phyloP scores from a whole-genome alignment of 179 eudicot species.

The Heliamphora pulchella region DNA sequence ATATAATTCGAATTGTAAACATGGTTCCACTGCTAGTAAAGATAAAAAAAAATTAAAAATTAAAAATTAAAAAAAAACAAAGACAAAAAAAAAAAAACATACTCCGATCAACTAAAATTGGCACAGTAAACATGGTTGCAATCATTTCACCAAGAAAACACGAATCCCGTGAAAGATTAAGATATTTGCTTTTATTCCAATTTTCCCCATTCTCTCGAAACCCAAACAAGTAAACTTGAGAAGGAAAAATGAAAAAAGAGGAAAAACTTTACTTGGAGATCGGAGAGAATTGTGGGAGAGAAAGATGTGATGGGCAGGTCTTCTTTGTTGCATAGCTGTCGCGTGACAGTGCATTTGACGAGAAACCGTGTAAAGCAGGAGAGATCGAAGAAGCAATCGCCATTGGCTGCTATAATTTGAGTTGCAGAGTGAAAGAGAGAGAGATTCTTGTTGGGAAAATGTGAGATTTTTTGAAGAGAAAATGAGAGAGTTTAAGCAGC shows the following conservation, averaged over 20 bases:
- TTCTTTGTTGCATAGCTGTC: conserved; percentile 7
- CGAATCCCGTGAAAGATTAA: not conserved
- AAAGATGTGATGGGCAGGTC: conserved; percentile 1
- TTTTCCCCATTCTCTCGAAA: not conserved
- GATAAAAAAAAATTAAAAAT: too few relatives aligned
- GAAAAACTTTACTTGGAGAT: conserved; percentile 6
- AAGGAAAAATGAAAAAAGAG: not conserved
- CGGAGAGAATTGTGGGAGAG: conserved; percentile 21
- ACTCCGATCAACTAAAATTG: not conserved
- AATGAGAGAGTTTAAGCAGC: not conserved
- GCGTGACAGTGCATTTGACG: conserved; percentile 9
- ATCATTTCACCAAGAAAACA: not conserved
- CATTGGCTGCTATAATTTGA: conserved; percentile 14
- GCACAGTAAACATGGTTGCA: not conserved
- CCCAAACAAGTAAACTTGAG: not conserved
- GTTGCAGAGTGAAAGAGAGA: not conserved
- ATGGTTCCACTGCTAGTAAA: too few relatives aligned
- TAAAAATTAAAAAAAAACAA: too few relatives aligned
- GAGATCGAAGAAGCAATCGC: conserved; percentile 24
- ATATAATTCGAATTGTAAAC: too few relatives aligned
- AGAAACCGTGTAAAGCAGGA: conserved; percentile 17
- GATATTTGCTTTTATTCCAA: not conserved
- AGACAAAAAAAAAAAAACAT: not conserved
- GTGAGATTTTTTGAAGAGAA: not conserved
- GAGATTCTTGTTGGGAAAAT: too few relatives aligned